These are phyloP conservation scores for Vitis amurensis DNA, from an alignment of 164 flowering plant genomes.

Conservation along the genomic window DNA sequence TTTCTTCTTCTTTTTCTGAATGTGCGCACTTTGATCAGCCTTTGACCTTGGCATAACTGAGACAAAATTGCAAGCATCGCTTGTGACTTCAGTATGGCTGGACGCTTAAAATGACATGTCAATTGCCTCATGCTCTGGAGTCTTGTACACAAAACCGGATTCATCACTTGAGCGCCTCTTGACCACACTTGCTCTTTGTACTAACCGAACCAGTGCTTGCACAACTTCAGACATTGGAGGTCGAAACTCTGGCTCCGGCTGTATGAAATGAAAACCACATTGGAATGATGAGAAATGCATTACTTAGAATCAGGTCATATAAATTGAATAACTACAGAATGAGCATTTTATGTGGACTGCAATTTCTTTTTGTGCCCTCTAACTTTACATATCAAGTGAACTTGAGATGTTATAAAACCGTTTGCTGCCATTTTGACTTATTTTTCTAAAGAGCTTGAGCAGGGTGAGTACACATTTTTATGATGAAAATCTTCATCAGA, in stretches of 20 bases:
- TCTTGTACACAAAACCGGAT: slow-evolving; percentile 60
- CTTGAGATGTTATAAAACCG: no score
- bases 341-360: no score
- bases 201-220: slow-evolving; percentile 80
- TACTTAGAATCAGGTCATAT: background rate
- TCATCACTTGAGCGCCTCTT: slow-evolving; percentile 83
- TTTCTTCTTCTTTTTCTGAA: background rate
- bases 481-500: no score
- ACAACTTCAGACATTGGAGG: slow-evolving; percentile 98
- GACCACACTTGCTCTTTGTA: slow-evolving; percentile 82
- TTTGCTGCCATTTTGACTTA: no score
- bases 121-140: slow-evolving; percentile 70
- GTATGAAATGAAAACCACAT: slow-evolving; percentile 9
- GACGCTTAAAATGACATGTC: slow-evolving; percentile 54
- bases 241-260: slow-evolving; percentile 97
- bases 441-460: no score
- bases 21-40: background rate
- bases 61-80: slow-evolving; percentile 16
- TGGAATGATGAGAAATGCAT: background rate
- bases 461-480: no score
- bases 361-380: no score
- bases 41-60: slow-evolving; percentile 10
- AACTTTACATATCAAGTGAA: no score
- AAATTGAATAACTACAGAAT: background rate
- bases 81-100: background rate